Evolutionary conservation across 139 green algal genomes (phyloP).

Genomic region (Gonium pectorale): DNA sequence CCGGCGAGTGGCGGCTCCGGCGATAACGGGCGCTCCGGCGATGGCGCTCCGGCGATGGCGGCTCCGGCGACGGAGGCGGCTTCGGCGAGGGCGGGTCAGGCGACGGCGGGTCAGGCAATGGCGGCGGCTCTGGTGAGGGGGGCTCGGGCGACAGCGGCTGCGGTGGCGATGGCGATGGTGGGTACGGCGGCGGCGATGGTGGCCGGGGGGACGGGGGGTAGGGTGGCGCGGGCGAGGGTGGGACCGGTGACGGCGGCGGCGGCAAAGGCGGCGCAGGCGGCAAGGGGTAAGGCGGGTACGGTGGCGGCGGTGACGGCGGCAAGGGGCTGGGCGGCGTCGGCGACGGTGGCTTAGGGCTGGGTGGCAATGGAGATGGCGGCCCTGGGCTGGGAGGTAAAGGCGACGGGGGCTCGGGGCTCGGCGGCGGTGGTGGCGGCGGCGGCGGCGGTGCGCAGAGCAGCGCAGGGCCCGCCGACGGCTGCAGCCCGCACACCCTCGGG

Average conservation of each 20-base stretch:
- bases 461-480: neutral
- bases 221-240: neutral
- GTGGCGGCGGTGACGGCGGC: neutral
- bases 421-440: no score
- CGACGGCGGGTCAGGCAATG: neutral
- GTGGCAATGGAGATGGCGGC: neutral
- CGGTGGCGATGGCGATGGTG: no score
- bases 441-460: neutral
- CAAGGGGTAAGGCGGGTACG: neutral
- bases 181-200: neutral
- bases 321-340: neutral
- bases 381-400: no score
- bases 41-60: no score
- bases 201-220: neutral
- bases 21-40: no score
- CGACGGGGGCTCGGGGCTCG: no score
- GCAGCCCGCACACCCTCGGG: neutral
- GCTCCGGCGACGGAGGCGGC: neutral
- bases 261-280: neutral
- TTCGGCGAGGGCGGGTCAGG: neutral
- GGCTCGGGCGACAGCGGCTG: neutral
- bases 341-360: neutral
- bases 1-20: no score
- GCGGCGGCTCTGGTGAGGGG: neutral
- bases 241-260: neutral